Evolutionary conservation across 2,329 filamentous ascomycete genomes (phyloP).

Genomic region (Ophiostoma sp.): DNA sequence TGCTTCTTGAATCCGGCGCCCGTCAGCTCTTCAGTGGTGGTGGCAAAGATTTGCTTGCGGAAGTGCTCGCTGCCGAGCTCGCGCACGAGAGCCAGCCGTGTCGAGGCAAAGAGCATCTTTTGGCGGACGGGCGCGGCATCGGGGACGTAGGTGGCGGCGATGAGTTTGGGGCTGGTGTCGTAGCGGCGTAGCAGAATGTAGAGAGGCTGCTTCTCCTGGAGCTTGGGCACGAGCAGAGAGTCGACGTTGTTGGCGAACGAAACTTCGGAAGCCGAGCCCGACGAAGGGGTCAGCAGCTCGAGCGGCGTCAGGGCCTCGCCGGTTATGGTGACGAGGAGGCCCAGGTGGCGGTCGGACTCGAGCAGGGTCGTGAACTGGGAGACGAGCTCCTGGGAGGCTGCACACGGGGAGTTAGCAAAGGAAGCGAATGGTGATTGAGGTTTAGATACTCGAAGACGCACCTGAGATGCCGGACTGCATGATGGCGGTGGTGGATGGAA

Average conservation of each 20-base stretch:
- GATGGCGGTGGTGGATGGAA: constrained; percentile 32
- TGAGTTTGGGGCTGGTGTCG: constrained; percentile 56
- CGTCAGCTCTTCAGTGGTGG: constrained; percentile 67
- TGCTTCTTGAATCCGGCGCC: constrained; percentile 69
- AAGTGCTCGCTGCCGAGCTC: constrained; percentile 80
- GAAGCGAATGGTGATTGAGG: too few species aligned
- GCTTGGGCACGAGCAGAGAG: constrained; percentile 58
- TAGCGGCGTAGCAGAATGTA: constrained; percentile 75
- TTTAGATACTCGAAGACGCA: too few species aligned
- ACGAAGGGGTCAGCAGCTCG: constrained; percentile 52
- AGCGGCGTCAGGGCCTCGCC: constrained; percentile 67
- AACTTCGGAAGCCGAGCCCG: constrained; percentile 51
- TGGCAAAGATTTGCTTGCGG: constrained; percentile 72
- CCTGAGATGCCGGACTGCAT: constrained; percentile 83
- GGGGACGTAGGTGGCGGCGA: constrained; percentile 76
- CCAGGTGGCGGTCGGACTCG: constrained; percentile 61
- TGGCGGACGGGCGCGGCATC: constrained; percentile 76
- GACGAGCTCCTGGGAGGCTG: constrained; percentile 76
- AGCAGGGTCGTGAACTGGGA: constrained; percentile 71
- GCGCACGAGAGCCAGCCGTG: constrained; percentile 70
- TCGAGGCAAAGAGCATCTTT: constrained; percentile 84
- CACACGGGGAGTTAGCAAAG: not conserved
- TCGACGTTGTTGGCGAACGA: constrained; percentile 65
- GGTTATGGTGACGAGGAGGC: constrained; percentile 69
- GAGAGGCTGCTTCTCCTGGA: constrained; percentile 66